A percentile compares a stretch with the other conserved stretches of the same genome.
Evolutionary conservation across 345 rosid genomes (phyloP).

Genomic region (Acer yangbiense): DNA sequence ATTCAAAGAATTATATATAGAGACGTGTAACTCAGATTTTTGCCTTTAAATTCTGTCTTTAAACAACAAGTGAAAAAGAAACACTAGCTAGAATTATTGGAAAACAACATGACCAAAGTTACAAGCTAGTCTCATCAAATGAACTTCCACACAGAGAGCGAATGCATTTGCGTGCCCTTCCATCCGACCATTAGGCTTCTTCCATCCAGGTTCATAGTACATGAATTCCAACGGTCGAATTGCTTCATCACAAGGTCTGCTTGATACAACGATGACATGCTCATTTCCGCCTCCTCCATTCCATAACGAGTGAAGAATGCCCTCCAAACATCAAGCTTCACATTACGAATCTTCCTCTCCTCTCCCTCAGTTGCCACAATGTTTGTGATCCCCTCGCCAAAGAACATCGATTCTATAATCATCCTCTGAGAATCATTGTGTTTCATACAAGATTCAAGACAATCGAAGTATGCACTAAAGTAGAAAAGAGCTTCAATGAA

Average conservation of each 20-base stretch:
- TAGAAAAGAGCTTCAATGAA: constrained; percentile 48
- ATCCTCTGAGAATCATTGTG: constrained; percentile 26
- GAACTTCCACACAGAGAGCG: constrained; percentile 54
- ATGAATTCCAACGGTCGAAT: constrained; percentile 32
- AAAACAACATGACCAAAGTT: too few species aligned
- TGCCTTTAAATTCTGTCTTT: too few species aligned
- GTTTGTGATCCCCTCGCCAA: constrained; percentile 34
- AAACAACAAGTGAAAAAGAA: too few species aligned
- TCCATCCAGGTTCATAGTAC: constrained; percentile 40
- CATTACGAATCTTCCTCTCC: constrained; percentile 39
- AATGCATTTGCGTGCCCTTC: constrained; percentile 51
- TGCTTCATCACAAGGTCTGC: constrained; percentile 35
- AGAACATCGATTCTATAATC: constrained; percentile 24
- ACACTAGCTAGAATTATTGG: too few species aligned
- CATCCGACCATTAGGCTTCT: constrained; percentile 44
- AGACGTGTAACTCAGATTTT: too few species aligned
- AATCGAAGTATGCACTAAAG: constrained; percentile 44
- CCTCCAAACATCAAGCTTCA: constrained; percentile 54
- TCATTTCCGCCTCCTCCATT: constrained; percentile 44
- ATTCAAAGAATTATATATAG: too few species aligned
- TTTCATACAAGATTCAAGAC: constrained; percentile 37
- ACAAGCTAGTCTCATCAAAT: not conserved
- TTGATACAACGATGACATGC: constrained; percentile 40
- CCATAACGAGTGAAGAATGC: constrained; percentile 39
- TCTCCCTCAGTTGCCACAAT: constrained; percentile 44